Evolutionary conservation across 2,329 filamentous ascomycete species (phyloP), one percentile per base, ranked within the genome.

Genomic region (Alternaria consortialis): DNA sequence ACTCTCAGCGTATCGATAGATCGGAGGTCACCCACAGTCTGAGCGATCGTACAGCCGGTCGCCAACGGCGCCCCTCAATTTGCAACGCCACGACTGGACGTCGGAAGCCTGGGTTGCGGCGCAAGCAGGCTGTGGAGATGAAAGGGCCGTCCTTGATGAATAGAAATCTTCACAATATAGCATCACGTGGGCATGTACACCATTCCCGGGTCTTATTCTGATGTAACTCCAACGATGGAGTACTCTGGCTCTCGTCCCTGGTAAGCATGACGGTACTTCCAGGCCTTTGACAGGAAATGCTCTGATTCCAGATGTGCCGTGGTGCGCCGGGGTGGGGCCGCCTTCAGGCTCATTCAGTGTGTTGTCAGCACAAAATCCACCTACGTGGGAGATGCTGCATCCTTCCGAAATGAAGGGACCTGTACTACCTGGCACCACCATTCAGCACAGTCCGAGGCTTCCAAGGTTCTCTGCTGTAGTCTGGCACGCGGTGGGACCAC

Each of bases 341-440:
- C 73, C 46, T 72, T 74, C 75, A 77, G 74, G 74, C 76, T 78
- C 71, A 75, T 75, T 75, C 65, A 71, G 62, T 75, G 72, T 67
- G 69, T 66, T 73, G 73, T 75, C 74, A 75, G 72, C 73, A 67
- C 62, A 69, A 65, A 68, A 70, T 71, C 73, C 75, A 72, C 66
- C 62, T 66, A 68, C 55, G 68, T 73, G 76, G 74, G 68, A 69
- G 73, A 78, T 76, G 68, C 71, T 77, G 74, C 74, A 76, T 70
- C 61, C 50, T 70, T 67, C 76, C 75, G 75, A 79, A 79, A 79
- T 79, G 74, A 76, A 77, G 74, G 76, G 73, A 66, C 63, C 68
- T 74, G 75, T 77, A 67, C 70, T 55, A 71, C 74, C 68, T 75
- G 65, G 61, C 65, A 68, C 67, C 53, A 56, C 61, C 57, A 56